Evolutionary conservation across 495 filamentous ascomycete species (phyloP).

Genomic region (Penicillium samsonianum): DNA sequence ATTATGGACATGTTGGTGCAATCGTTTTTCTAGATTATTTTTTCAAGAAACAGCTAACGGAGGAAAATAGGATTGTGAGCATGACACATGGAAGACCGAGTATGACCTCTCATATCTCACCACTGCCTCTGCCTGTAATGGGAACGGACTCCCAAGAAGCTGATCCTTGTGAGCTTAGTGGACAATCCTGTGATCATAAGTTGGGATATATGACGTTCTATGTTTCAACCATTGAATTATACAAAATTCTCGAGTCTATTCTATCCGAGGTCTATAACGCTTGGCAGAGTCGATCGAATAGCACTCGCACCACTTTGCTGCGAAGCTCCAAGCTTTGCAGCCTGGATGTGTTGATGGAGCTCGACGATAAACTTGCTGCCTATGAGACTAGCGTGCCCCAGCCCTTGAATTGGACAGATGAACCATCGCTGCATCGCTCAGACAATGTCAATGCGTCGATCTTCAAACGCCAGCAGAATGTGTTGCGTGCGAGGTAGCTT

Average conservation of each 20-base stretch:
- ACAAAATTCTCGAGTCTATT: conserved; percentile 45
- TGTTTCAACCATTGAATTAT: conserved; percentile 43
- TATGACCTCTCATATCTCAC: conserved; percentile 42
- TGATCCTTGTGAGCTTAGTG: conserved; percentile 28
- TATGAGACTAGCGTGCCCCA: conserved; percentile 39
- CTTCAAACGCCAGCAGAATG: conserved; percentile 42
- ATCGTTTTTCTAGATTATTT: not conserved
- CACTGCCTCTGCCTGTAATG: conserved; percentile 36
- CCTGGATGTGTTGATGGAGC: conserved; percentile 41
- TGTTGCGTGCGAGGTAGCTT: conserved; percentile 41
- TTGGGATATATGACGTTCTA: conserved; percentile 39
- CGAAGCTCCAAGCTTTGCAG: conserved; percentile 26
- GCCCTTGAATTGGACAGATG: conserved; percentile 39
- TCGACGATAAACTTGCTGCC: conserved; percentile 41
- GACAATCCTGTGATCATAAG: conserved; percentile 26
- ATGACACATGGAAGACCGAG: conserved; percentile 52
- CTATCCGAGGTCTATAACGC: conserved; percentile 47
- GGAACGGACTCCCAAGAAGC: conserved; percentile 11
- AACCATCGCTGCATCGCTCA: conserved; percentile 10
- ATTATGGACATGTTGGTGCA: conserved; percentile 46
- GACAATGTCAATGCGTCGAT: conserved; percentile 16
- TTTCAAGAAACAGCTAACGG: not conserved
- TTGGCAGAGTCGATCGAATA: conserved; percentile 30
- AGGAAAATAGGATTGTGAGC: conserved; percentile 41
- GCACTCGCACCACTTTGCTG: conserved; percentile 11